Conservation (phyloP, 495 filamentous ascomycete species). For the Aspergillus steynii region DNA sequence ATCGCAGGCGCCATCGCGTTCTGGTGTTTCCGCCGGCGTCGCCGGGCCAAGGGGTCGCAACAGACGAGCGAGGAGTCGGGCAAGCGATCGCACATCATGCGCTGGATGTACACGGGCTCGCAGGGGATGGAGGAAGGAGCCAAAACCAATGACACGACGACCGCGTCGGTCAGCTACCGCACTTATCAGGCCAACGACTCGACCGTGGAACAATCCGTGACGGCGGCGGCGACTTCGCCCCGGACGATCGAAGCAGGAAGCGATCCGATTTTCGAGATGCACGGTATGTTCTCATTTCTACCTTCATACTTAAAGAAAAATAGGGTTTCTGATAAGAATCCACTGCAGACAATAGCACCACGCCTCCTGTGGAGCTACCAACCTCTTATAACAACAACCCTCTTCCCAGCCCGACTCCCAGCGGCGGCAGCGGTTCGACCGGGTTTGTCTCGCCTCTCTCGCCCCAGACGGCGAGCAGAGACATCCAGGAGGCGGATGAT, state of each 20-base stretch:
- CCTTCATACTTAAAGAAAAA: neutral
- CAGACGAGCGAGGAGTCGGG: slow-evolving; percentile 9
- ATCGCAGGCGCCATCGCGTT: slow-evolving; percentile 52
- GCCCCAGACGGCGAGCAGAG: slow-evolving; percentile 3
- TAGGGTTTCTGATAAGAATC: neutral
- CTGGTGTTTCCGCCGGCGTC: slow-evolving; percentile 57
- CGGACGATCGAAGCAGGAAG: slow-evolving; percentile 3
- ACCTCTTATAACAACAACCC: slow-evolving; percentile 12
- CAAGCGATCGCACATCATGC: slow-evolving; percentile 4
- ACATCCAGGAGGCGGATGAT: slow-evolving; percentile 1
- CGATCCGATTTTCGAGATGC: slow-evolving; percentile 16
- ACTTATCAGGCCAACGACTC: slow-evolving; percentile 6
- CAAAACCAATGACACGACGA: slow-evolving; percentile 1
- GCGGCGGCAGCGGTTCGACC: neutral
- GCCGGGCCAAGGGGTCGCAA: neutral
- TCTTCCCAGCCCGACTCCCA: neutral
- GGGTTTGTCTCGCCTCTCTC: slow-evolving; percentile 15
- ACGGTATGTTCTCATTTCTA: slow-evolving; percentile 4
- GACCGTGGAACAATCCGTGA: slow-evolving; percentile 2
- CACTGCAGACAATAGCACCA: slow-evolving; percentile 2
- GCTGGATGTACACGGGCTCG: slow-evolving; percentile 12
- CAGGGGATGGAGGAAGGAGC: neutral
- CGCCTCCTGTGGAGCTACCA: slow-evolving; percentile 15
- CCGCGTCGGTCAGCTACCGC: slow-evolving; percentile 1
- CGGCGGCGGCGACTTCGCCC: neutral